These are phyloP conservation scores for Boletus subparvulus DNA, from an alignment of 768 basidiomycete species.

Conservation along the genomic window DNA sequence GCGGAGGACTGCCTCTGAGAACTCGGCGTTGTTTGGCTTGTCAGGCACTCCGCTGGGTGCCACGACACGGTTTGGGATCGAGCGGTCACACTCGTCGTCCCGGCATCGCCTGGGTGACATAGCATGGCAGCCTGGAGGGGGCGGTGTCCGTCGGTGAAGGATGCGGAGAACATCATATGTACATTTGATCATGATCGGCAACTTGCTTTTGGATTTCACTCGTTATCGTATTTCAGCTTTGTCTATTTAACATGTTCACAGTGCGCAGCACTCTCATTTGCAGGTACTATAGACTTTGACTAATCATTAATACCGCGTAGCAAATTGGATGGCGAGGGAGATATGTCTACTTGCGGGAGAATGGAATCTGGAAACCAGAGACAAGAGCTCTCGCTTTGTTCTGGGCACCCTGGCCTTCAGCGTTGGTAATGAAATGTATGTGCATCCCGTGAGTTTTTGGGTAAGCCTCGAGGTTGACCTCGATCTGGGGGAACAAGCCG, in stretches of 20 bases:
- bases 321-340: not conserved
- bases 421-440: slow-evolving; percentile 90
- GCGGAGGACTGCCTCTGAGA: slow-evolving; percentile 71
- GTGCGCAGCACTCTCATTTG: slow-evolving; percentile 31
- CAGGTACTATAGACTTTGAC: slow-evolving; percentile 23
- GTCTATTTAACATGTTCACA: slow-evolving; percentile 21
- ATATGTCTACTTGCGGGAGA: slow-evolving; percentile 46
- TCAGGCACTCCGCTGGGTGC: slow-evolving; percentile 15
- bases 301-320: slow-evolving; percentile 27
- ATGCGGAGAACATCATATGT: not conserved
- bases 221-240: slow-evolving; percentile 10
- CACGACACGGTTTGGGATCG: slow-evolving; percentile 33
- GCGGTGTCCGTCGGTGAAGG: slow-evolving; percentile 22
- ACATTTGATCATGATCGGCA: slow-evolving; percentile 1
- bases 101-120: slow-evolving; percentile 64
- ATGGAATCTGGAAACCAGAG: slow-evolving; percentile 92
- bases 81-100: slow-evolving; percentile 38
- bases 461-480: slow-evolving; percentile 90
- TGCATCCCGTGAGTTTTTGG: slow-evolving; percentile 88
- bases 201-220: slow-evolving; percentile 17
- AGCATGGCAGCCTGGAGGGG: slow-evolving; percentile 46
- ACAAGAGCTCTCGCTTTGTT: slow-evolving; percentile 83
- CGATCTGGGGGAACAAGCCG: slow-evolving; percentile 92
- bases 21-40: slow-evolving; percentile 38
- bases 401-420: slow-evolving; percentile 85